Percentiles rank a stretch among this genome's conserved stretches.
Conservation (phyloP, 176 grass and related monocot genomes). For the Aegilops longissima region DNA sequence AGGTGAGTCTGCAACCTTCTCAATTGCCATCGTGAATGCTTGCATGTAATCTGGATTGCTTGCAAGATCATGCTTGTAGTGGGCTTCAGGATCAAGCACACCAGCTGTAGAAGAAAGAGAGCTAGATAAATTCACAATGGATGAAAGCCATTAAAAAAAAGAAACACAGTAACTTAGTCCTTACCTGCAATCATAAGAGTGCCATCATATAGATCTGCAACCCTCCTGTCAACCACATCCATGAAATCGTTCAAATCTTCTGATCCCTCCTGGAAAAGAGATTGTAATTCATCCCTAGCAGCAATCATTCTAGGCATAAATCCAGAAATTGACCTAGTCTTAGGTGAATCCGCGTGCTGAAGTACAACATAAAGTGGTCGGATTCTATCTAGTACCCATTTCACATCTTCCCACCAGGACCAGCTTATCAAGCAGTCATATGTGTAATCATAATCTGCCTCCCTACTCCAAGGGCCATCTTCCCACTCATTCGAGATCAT, state of each 20-base stretch:
- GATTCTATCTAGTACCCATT: slow-evolving; percentile 15
- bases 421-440: slow-evolving; percentile 14
- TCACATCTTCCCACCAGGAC: slow-evolving; percentile 10
- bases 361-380: slow-evolving; percentile 3
- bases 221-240: neutral
- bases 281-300: neutral
- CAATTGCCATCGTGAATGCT: slow-evolving; percentile 7
- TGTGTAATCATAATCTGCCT: neutral
- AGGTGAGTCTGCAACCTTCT: slow-evolving; percentile 31
- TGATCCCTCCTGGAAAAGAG: slow-evolving; percentile 2
- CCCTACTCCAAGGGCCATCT: neutral
- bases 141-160: neutral
- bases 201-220: neutral
- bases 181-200: slow-evolving; percentile 26
- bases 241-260: neutral
- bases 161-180: neutral
- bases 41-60: neutral
- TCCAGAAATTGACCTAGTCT: slow-evolving; percentile 1
- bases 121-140: neutral
- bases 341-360: slow-evolving; percentile 1
- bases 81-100: slow-evolving; percentile 15
- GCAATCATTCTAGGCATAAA: slow-evolving; percentile 13
- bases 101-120: slow-evolving; percentile 1
- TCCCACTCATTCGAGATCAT: slow-evolving; percentile 23
- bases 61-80: neutral